phyloP scores from a whole-genome alignment of 352 stramenopile species.

The Globisporangium splendens region DNA sequence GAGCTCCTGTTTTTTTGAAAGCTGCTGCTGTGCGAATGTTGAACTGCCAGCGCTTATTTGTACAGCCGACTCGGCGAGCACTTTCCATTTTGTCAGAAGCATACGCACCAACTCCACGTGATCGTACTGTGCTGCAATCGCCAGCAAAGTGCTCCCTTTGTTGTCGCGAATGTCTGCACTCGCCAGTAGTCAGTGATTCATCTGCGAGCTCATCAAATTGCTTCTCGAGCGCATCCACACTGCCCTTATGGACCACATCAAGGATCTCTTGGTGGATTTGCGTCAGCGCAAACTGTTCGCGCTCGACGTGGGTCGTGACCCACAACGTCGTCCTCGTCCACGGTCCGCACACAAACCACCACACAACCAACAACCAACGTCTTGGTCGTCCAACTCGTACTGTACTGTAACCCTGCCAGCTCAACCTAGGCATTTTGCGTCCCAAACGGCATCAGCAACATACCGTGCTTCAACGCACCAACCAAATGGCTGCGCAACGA shows the following conservation, averaged over 20 bases:
- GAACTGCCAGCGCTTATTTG: constrained; percentile 20
- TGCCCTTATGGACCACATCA: constrained; percentile 35
- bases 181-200: constrained; percentile 53
- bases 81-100: constrained; percentile 66
- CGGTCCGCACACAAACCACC: too few species aligned
- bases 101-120: constrained; percentile 53
- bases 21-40: constrained; percentile 22
- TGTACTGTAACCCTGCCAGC: too few species aligned
- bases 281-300: constrained; percentile 78
- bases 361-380: too few species aligned
- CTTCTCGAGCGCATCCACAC: constrained; percentile 46
- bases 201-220: constrained; percentile 70
- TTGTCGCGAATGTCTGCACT: constrained; percentile 76
- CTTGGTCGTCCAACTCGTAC: too few species aligned
- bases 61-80: constrained; percentile 18
- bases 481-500: constrained; percentile 75
- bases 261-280: constrained; percentile 82
- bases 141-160: constrained; percentile 70
- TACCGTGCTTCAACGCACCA: constrained; percentile 62
- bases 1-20: constrained; percentile 23
- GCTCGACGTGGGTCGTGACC: constrained; percentile 83
- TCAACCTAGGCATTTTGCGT: too few species aligned
- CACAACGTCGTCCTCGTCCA: too few species aligned
- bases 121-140: constrained; percentile 70
- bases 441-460: constrained; percentile 68